Base-by-base conservation (phyloP, 2,329 filamentous ascomycete species). In the Paraconiothyrium sp. region DNA sequence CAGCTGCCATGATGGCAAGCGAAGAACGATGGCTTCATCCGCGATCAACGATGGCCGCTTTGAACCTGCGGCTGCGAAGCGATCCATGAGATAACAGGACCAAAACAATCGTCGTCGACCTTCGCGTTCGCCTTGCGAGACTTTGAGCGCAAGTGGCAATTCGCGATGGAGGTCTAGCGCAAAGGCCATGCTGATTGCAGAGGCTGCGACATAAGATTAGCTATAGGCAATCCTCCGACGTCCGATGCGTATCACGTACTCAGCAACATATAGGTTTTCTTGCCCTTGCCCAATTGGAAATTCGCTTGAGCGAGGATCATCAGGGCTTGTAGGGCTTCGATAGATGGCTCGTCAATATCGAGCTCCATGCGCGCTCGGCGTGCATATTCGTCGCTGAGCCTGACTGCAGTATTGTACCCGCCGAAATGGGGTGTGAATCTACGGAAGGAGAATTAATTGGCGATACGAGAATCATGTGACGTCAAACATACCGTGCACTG, bases 181-280 rank as follows among this genome's bases (percentile, higher is more conserved):
- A 77, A 93, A 88, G 1, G 90, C 89, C 92, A 96, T 96, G 48
- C 90, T 92, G 51, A 93, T 88, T 10, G 90, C 91, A 65, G 85
- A 91, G 65, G 89, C 91, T 93, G 67, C 27, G 58, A 50, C 22
- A 8, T 1, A 48, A 60, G 49, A 67, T 75, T 63, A 74, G 72
- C 64, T 24, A 57, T 20, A 61, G 54, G 57, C 52, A 32, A 43
- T 39, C 39, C 48, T 43, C 57, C 43, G 43, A 57, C 3, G n/a
- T 20, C 55, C 44, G 58, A 22, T 46, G 60, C 65, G 67, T 88
- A 92, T 92, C 88, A 61, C 65, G 67, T 88, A 92, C 92, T 88
- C 69, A 96, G 84, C 43, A 93, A 84, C 92, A 96, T 96, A 68
- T 93, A 95, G 0, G 92, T 90, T 78, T 92, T 95, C 79, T 92